A percentile compares a stretch with the other conserved stretches of the same genome.
These are phyloP conservation scores for Penicillium antarcticum DNA, from an alignment of 495 filamentous ascomycete species.

Conservation along the genomic window DNA sequence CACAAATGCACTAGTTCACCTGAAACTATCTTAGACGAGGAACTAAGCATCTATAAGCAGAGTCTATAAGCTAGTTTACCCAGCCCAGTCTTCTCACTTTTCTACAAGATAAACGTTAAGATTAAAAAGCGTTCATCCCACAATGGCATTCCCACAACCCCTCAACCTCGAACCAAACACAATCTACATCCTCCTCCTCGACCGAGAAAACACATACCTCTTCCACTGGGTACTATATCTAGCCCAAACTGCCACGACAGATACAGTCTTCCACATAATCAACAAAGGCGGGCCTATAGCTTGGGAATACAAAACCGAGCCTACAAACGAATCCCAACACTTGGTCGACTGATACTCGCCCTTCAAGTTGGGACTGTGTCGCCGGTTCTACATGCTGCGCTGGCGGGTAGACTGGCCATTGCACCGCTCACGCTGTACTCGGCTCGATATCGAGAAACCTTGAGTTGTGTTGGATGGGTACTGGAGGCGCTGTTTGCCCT, in stretches of 20 bases:
- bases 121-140: neutral
- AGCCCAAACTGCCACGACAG: constrained; percentile 8
- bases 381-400: constrained; percentile 15
- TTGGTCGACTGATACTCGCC: constrained; percentile 10
- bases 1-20: no score
- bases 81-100: neutral
- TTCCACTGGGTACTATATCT: constrained; percentile 28
- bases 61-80: no score
- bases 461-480: constrained; percentile 24
- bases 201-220: constrained; percentile 13
- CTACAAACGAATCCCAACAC: constrained; percentile 2
- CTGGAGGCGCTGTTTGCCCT: constrained; percentile 25
- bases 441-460: constrained; percentile 13
- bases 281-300: constrained; percentile 6
- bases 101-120: neutral
- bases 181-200: constrained; percentile 18
- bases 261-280: constrained; percentile 14
- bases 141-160: neutral
- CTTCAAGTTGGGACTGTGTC: constrained; percentile 20
- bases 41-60: no score
- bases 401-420: constrained; percentile 12
- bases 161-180: constrained; percentile 8
- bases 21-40: no score
- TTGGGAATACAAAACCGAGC: constrained; percentile 16
- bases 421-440: constrained; percentile 17